Conservation (phyloP, 257 asterid species). For the Thymus mandschuricus region DNA sequence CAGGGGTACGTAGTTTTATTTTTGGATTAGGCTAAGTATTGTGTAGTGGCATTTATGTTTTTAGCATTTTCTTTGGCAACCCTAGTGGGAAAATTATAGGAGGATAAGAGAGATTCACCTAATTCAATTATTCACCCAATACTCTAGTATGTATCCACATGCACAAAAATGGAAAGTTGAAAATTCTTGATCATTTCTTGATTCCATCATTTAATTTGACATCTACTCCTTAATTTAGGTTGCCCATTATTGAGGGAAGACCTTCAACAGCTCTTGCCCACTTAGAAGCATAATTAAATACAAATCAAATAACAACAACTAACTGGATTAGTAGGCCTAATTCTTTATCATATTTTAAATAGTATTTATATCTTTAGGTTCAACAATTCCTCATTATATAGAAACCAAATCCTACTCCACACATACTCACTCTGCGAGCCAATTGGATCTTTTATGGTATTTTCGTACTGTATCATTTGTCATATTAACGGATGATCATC, state of each 20-base stretch:
- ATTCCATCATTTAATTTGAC: slow-evolving; percentile 12
- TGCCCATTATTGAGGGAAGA: slow-evolving; percentile 11
- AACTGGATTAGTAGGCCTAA: not conserved
- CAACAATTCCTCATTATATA: slow-evolving; percentile 21
- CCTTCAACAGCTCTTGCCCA: slow-evolving; percentile 35
- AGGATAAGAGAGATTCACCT: not conserved
- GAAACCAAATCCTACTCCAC: not conserved
- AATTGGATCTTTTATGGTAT: too few species aligned
- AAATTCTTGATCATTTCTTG: slow-evolving; percentile 27
- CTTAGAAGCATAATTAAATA: slow-evolving; percentile 1
- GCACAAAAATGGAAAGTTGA: slow-evolving; percentile 4
- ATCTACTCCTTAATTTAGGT: not conserved
- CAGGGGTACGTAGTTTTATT: not conserved
- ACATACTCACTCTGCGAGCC: too few species aligned
- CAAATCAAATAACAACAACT: not conserved
- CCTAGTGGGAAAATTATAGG: not conserved
- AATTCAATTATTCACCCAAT: not conserved
- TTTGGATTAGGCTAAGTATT: not conserved
- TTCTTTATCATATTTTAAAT: not conserved
- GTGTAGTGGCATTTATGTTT: too few species aligned
- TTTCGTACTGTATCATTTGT: too few species aligned
- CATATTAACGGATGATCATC: too few species aligned
- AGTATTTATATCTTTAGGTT: not conserved
- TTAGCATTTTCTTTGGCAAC: too few species aligned
- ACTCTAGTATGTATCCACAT: not conserved